Percentiles rank a stretch among this genome's conserved stretches.
phyloP scores from a whole-genome alignment of 164 flowering plant species.

The Pachysandra terminalis region DNA sequence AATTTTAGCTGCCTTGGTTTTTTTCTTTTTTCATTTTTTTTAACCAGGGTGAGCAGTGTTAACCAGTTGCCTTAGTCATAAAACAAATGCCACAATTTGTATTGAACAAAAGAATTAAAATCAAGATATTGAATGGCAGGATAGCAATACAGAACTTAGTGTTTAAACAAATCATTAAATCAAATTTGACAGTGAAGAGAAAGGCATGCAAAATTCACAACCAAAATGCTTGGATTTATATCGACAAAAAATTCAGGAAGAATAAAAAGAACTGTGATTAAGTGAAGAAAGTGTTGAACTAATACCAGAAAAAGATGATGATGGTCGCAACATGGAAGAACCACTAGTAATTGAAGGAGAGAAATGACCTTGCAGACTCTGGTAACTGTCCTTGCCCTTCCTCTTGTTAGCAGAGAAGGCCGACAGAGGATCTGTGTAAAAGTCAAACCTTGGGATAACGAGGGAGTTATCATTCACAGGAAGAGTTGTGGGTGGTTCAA shows the following conservation, averaged over 20 bases:
- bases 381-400: slow-evolving; percentile 23
- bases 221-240: background rate
- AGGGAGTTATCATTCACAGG: slow-evolving; percentile 14
- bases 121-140: background rate
- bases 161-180: background rate
- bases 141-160: background rate
- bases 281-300: background rate
- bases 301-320: slow-evolving; percentile 25
- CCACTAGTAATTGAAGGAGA: slow-evolving; percentile 19
- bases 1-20: background rate
- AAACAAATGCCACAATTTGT: too few species aligned
- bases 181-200: background rate
- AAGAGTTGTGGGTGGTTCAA: slow-evolving; percentile 27
- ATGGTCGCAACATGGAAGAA: slow-evolving; percentile 10
- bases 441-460: slow-evolving; percentile 60
- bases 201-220: background rate
- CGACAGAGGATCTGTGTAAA: slow-evolving; percentile 75
- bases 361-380: slow-evolving; percentile 17
- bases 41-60: too few species aligned
- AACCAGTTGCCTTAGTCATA: too few species aligned
- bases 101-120: too few species aligned
- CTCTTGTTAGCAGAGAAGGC: slow-evolving; percentile 54
- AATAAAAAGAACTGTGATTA: background rate
- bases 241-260: background rate
- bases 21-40: too few species aligned